Evolutionary conservation across 371 early-diverging fungal genomes (phyloP), one percentile per base, ranked within the genome.

Genomic region (Funneliformis caledonium): DNA sequence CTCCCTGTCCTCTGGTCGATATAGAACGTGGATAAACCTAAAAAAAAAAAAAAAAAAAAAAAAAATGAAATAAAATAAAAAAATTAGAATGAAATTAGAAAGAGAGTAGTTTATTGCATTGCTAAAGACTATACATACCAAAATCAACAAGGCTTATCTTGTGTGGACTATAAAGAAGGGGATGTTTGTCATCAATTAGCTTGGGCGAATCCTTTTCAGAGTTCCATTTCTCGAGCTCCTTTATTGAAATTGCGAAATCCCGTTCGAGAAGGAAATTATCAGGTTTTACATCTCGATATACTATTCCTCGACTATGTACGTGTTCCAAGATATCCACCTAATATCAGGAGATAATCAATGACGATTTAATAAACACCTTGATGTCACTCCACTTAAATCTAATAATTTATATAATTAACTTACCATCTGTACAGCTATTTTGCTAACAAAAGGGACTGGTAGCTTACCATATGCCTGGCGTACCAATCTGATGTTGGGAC

Each of bases 211-310:
- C 72, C 2, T 64, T 47, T 16, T 70, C 70, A 59, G 80, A 70
- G 12, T 68, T 60, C 37, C 56, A 52, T 42, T 19, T 26, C 8
- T 16, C 22, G 16, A 70, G 37, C 5, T 47, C 22, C 14, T 22
- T 56, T 45, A 43, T 59, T 56, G 69, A 43, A 7, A 79, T 8
- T 3, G 26, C 22, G 42, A 79, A 79, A 5, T 56, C 42, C 7
- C 12, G 42, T 68, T 78, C 83, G 62, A 92, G 86, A 52, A 89
- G 73, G 70, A 99, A 98, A 88, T 99, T 99, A 83, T 99, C 99
- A n/a, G 99, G 99, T 83, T 99, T 99, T 77, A 99, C 94, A 84
- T 99, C 99, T 75, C 98, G 90, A 85, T 99, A 99, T n/a, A 99
- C 92, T 56, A 97, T 88, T 80, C 97, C 94, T 83, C 90, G 89